Percentiles rank a stretch among this genome's conserved stretches.
Conservation (phyloP, 495 filamentous ascomycete genomes). For the Hypoxylon fuscum region DNA sequence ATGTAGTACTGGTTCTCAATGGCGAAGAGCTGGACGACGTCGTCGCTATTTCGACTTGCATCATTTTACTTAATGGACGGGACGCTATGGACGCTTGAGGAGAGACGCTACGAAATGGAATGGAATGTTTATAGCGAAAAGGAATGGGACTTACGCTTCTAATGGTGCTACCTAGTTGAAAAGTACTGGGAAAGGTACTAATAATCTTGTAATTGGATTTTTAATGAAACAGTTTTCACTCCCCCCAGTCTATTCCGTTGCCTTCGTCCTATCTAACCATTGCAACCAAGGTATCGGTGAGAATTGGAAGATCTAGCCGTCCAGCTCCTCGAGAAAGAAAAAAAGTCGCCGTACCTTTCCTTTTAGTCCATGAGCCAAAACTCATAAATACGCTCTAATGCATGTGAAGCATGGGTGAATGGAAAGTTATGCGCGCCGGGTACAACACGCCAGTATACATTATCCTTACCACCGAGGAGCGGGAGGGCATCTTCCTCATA, state of each 20-base stretch:
- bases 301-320: background rate
- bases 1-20: conserved; percentile 41
- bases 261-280: background rate
- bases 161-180: no score
- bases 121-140: background rate
- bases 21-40: conserved; percentile 39
- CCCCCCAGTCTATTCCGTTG: background rate
- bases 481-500: conserved; percentile 50
- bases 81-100: conserved; percentile 43
- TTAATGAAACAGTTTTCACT: conserved; percentile 15
- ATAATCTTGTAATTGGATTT: conserved; percentile 12
- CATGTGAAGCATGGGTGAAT: conserved; percentile 50
- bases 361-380: conserved; percentile 47
- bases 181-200: no score
- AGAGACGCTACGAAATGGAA: background rate
- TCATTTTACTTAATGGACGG: conserved; percentile 42
- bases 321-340: background rate
- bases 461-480: conserved; percentile 48
- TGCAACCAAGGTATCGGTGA: background rate
- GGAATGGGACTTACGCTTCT: conserved; percentile 16
- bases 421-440: conserved; percentile 63
- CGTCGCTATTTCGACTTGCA: conserved; percentile 41
- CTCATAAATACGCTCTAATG: conserved; percentile 51
- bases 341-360: no score
- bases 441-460: conserved; percentile 54